Evolutionary conservation across 2,329 filamentous ascomycete species (phyloP).

Genomic region (Alternaria viburni): DNA sequence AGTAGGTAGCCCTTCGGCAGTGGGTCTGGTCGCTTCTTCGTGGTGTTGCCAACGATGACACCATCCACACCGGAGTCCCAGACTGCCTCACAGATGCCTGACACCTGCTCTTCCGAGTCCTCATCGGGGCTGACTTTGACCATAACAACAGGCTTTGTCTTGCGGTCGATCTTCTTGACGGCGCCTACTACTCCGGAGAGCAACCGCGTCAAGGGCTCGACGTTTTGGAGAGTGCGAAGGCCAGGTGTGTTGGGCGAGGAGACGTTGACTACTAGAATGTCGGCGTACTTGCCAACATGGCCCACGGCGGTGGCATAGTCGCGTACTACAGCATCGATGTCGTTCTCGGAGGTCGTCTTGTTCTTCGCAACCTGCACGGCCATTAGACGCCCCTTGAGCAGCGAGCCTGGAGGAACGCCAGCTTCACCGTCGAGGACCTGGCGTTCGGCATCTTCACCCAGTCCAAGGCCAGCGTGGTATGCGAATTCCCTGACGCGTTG

Average conservation of each 20-base stretch:
- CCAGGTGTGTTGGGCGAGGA: conserved; percentile 96
- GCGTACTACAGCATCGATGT: conserved; percentile 79
- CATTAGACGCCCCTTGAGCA: conserved; percentile 76
- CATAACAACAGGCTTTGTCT: conserved; percentile 82
- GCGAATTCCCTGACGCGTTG: conserved; percentile 81
- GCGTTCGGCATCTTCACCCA: conserved; percentile 68
- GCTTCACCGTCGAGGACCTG: conserved; percentile 79
- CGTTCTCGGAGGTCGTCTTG: conserved; percentile 83
- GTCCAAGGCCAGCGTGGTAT: conserved; percentile 69
- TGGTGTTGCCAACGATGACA: conserved; percentile 97
- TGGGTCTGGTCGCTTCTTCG: conserved; percentile 77
- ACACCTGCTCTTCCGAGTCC: conserved; percentile 81
- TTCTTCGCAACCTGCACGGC: conserved; percentile 97
- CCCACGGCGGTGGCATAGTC: conserved; percentile 91
- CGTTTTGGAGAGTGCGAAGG: conserved; percentile 82
- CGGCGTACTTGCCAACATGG: conserved; percentile 82
- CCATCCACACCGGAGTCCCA: conserved; percentile 81
- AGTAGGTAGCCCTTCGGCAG: conserved; percentile 71
- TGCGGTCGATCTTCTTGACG: conserved; percentile 71
- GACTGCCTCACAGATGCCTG: conserved; percentile 75
- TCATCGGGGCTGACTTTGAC: conserved; percentile 98
- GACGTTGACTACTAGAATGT: conserved; percentile 97
- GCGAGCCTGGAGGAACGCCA: conserved; percentile 79
- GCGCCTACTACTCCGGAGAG: conserved; percentile 82
- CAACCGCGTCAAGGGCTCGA: conserved; percentile 80